Conservation (phyloP, 768 basidiomycete genomes). For the Phylloporus scabripes region DNA sequence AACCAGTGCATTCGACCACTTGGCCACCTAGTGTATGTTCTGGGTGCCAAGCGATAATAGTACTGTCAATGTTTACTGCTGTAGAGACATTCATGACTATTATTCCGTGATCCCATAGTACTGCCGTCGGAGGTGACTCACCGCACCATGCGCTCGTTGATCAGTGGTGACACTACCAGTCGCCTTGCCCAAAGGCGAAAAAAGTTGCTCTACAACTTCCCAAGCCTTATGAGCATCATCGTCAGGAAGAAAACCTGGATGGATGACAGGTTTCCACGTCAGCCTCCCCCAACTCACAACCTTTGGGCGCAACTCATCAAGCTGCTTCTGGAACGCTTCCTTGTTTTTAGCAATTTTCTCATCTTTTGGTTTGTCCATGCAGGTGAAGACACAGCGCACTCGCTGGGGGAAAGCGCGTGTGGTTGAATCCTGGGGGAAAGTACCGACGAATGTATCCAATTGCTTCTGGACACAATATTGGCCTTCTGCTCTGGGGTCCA, state of each 20-base stretch:
- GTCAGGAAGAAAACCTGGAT: background rate
- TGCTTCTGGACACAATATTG: background rate
- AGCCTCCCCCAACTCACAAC: too few species aligned
- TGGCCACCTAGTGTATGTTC: background rate
- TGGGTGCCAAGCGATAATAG: background rate
- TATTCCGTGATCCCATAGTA: background rate
- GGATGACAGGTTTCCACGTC: conserved; percentile 2
- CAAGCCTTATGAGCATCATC: conserved; percentile 5
- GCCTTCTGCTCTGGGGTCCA: rapidly evolving
- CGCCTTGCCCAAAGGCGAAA: background rate
- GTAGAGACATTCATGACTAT: background rate
- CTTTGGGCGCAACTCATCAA: too few species aligned
- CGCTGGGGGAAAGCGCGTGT: background rate
- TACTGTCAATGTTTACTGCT: background rate
- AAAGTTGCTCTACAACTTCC: conserved; percentile 6
- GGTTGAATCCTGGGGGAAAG: conserved; percentile 2
- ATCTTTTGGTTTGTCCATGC: background rate
- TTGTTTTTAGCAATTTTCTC: background rate
- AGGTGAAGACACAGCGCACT: conserved; percentile 11
- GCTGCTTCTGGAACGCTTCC: background rate
- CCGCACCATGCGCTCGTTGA: background rate
- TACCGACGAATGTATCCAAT: conserved; percentile 2
- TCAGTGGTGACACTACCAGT: background rate
- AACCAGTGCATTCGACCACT: background rate
- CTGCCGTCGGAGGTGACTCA: background rate